Evolutionary conservation across 805 yeast species (phyloP).

Genomic region (Starmerella vaccinii): DNA sequence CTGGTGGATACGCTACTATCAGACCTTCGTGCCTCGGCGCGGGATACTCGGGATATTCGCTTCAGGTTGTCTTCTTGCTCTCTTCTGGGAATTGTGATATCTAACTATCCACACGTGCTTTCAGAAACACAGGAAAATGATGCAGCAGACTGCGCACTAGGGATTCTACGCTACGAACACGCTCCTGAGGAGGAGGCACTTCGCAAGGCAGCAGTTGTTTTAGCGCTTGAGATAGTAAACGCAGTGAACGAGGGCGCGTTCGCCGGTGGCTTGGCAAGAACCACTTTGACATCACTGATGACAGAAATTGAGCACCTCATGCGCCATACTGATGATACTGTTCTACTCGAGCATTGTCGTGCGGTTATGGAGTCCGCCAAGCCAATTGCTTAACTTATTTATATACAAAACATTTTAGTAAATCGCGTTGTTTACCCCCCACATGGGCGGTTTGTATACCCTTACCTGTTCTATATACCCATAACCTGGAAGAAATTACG

Average conservation of each 20-base stretch:
- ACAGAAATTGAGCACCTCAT: not conserved
- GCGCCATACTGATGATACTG: conserved; percentile 24
- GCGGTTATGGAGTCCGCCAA: not conserved
- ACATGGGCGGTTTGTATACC: conserved; percentile 1
- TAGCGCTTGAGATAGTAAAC: conserved; percentile 34
- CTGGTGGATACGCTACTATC: conserved; percentile 27
- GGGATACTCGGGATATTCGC: conserved; percentile 39
- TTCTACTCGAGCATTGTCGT: conserved; percentile 19
- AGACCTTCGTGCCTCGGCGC: conserved; percentile 14
- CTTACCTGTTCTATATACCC: not conserved
- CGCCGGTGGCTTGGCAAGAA: conserved; percentile 14
- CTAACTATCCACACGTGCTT: conserved; percentile 48
- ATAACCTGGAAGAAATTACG: too few relatives aligned
- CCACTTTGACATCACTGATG: conserved; percentile 2
- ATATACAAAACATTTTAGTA: not conserved
- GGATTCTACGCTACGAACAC: conserved; percentile 56
- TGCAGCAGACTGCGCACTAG: conserved; percentile 65
- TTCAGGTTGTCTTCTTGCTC: conserved; percentile 83
- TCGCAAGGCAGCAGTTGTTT: conserved; percentile 65
- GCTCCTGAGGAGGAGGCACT: conserved; percentile 40
- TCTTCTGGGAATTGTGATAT: conserved; percentile 61
- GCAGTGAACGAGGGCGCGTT: conserved; percentile 28
- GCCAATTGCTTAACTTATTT: not conserved
- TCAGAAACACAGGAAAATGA: conserved; percentile 38
- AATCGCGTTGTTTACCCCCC: not conserved